Conservation (phyloP, 768 basidiomycete species). For the Termitomyces sp. region DNA sequence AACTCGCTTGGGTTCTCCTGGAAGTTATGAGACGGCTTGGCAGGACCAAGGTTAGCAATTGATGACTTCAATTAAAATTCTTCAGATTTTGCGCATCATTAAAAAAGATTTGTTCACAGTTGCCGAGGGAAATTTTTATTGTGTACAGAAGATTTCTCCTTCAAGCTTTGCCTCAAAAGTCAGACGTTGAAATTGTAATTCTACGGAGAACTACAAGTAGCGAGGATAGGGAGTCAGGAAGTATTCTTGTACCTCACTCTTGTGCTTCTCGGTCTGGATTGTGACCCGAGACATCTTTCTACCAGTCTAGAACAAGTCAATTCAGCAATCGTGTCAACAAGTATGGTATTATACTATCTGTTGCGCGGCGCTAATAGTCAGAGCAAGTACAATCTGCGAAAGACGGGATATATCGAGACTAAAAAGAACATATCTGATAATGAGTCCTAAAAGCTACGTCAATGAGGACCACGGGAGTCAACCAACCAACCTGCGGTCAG, state of each 20-base stretch:
- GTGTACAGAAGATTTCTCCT: not conserved
- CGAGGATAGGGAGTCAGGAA: no score
- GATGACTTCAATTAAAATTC: no score
- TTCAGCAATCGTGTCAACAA: not conserved
- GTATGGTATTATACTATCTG: constrained; percentile 3
- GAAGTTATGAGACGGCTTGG: no score
- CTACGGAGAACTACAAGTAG: no score
- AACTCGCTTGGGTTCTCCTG: no score
- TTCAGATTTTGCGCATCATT: no score
- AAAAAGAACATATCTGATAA: constrained; percentile 10
- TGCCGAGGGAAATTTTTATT: no score
- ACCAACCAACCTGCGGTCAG: constrained; percentile 3
- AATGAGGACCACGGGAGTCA: not conserved
- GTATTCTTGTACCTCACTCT: no score
- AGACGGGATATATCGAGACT: constrained; percentile 1
- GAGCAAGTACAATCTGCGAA: not conserved
- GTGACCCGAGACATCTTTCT: not conserved
- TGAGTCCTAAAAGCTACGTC: not conserved
- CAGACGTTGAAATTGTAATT: no score
- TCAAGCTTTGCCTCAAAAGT: not conserved
- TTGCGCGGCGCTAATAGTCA: not conserved
- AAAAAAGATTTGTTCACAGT: no score
- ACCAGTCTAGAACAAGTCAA: constrained; percentile 3
- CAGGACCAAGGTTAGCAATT: not conserved
- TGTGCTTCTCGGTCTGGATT: not conserved